Evolutionary conservation across 2,329 filamentous ascomycete genomes (phyloP).

Genomic region (Macrophomina tecta): DNA sequence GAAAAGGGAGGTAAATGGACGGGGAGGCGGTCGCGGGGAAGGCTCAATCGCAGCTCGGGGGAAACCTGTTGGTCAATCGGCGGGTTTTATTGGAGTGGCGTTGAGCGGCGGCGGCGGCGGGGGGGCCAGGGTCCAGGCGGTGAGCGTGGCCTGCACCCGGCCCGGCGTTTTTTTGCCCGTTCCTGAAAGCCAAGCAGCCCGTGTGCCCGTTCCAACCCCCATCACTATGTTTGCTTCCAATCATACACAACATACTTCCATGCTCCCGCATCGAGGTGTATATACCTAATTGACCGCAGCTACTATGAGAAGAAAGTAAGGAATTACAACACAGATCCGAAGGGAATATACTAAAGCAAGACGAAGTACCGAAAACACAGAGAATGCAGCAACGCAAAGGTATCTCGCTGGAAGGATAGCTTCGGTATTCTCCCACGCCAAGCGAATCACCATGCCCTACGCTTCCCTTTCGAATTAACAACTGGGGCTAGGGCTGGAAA

Average conservation of each 20-base stretch:
- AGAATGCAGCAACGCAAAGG: neutral
- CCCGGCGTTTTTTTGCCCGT: conserved; percentile 5
- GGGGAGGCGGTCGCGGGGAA: neutral
- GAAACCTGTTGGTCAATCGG: conserved; percentile 21
- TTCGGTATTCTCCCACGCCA: neutral
- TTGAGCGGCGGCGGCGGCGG: neutral
- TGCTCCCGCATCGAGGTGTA: neutral
- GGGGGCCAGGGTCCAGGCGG: conserved; percentile 26
- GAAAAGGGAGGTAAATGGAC: neutral
- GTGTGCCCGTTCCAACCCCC: neutral
- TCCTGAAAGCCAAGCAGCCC: conserved; percentile 6
- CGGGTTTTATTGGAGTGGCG: conserved; percentile 20
- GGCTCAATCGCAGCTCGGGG: neutral
- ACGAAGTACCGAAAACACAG: neutral
- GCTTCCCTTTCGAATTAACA: conserved; percentile 21
- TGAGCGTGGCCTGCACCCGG: neutral
- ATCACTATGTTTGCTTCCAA: neutral
- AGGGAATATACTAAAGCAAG: neutral
- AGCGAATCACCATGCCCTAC: conserved; percentile 23
- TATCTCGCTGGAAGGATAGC: neutral
- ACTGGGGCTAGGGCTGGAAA: conserved; percentile 23
- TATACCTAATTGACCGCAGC: neutral
- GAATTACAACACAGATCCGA: neutral
- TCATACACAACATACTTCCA: neutral
- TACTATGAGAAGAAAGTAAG: neutral